A percentile compares a stretch with the other conserved stretches of the same genome.
Conservation (phyloP, 371 early-diverging fungal species). For the Saksenaea oblongispora region DNA sequence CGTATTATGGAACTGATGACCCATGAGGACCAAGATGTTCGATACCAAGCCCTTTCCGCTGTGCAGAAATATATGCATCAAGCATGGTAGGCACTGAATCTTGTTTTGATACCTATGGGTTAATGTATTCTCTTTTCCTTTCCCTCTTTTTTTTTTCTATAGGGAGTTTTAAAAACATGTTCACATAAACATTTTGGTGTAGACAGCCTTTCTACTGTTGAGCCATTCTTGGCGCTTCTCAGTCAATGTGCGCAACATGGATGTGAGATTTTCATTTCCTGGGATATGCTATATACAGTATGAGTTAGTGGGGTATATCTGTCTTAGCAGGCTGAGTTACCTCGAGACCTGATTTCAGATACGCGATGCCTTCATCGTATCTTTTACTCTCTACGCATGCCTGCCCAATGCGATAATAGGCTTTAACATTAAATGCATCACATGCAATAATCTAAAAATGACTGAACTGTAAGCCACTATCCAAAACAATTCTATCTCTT, state of each 20-base stretch:
- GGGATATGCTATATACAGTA: slow-evolving; percentile 12
- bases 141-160: neutral
- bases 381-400: slow-evolving; percentile 54
- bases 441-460: slow-evolving; percentile 40
- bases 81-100: neutral
- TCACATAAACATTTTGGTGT: slow-evolving; percentile 30
- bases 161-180: neutral
- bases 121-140: neutral
- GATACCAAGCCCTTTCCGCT: slow-evolving; percentile 88
- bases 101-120: neutral
- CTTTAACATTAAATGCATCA: slow-evolving; percentile 61
- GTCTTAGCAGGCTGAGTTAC: slow-evolving; percentile 11
- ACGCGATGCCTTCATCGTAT: slow-evolving; percentile 54
- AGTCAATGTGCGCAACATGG: slow-evolving; percentile 8
- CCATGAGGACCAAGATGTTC: slow-evolving; percentile 80
- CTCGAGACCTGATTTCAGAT: slow-evolving; percentile 48
- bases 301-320: neutral
- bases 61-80: slow-evolving; percentile 71
- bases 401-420: slow-evolving; percentile 61
- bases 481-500: neutral
- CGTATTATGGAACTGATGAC: slow-evolving; percentile 95
- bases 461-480: neutral
- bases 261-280: slow-evolving; percentile 16
- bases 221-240: slow-evolving; percentile 15
- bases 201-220: slow-evolving; percentile 20